Conservation (phyloP, 192 early-diverging fungal genomes). For the Rhizophagus clarus region DNA sequence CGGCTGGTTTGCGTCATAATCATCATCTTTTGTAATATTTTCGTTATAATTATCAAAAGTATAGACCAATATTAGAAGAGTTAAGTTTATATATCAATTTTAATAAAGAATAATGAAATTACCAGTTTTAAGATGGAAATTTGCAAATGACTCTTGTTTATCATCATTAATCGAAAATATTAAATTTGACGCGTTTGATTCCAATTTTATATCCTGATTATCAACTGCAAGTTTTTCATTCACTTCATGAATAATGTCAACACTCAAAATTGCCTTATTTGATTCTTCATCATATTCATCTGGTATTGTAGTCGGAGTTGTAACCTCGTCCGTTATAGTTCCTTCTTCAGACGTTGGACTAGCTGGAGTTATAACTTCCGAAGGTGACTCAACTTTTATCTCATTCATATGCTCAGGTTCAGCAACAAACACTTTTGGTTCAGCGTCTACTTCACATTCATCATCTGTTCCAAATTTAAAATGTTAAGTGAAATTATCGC, state of each 20-base stretch:
- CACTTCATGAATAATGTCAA: not conserved
- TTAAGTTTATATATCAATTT: not conserved
- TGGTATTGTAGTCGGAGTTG: not conserved
- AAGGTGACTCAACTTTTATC: not conserved
- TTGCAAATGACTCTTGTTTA: not conserved
- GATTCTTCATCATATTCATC: not conserved
- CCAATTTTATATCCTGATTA: not conserved
- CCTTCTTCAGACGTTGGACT: not conserved
- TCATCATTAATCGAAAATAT: not conserved
- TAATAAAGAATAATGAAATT: not conserved
- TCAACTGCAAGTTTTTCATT: not conserved
- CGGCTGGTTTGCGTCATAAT: not conserved
- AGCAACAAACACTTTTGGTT: slow-evolving; percentile 4
- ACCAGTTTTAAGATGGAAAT: not conserved
- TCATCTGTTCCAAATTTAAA: slow-evolving; percentile 11
- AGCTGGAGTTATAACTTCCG: not conserved
- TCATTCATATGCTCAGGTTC: not conserved
- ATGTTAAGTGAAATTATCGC: not conserved
- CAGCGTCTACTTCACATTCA: slow-evolving; percentile 23
- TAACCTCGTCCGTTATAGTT: not conserved
- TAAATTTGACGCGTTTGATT: not conserved
- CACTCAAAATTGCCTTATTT: not conserved
- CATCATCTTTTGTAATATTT: not conserved
- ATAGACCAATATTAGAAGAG: not conserved
- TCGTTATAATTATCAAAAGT: not conserved